phyloP scores from a whole-genome alignment of 768 basidiomycete species.

The Cystobasidium tubakii region DNA sequence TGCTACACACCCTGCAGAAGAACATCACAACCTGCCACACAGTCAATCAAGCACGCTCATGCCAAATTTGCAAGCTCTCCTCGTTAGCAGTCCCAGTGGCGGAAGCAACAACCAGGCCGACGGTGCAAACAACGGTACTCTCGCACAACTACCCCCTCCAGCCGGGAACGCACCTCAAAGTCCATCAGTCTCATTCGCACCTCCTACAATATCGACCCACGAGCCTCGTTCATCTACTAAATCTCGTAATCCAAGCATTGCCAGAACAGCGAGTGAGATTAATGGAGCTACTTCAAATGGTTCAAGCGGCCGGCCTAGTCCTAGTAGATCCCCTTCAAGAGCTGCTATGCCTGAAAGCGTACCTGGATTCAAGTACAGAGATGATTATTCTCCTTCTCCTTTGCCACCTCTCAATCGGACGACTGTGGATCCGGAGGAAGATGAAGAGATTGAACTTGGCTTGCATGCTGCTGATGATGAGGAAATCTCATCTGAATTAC shows the following conservation, averaged over 20 bases:
- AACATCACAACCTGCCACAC: background rate
- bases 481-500: conserved; percentile 47
- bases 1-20: conserved; percentile 27
- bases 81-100: background rate
- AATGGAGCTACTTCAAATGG: background rate
- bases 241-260: conserved; percentile 9
- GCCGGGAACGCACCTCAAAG: background rate
- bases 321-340: conserved; percentile 24
- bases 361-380: conserved; percentile 26
- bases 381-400: background rate
- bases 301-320: background rate
- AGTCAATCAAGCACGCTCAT: conserved; percentile 13
- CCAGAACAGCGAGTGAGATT: background rate
- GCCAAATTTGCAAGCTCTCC: conserved; percentile 20
- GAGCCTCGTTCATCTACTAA: conserved; percentile 2
- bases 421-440: conserved; percentile 13
- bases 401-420: background rate
- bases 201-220: conserved; percentile 3
- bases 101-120: background rate
- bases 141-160: background rate
- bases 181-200: background rate
- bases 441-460: conserved; percentile 35
- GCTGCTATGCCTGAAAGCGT: conserved; percentile 17
- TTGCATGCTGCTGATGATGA: conserved; percentile 37
- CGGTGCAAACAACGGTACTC: background rate